Evolutionary conservation across 2,329 filamentous ascomycete genomes (phyloP), one percentile per base, ranked within the genome.

Genomic region (Zalaria sp.): DNA sequence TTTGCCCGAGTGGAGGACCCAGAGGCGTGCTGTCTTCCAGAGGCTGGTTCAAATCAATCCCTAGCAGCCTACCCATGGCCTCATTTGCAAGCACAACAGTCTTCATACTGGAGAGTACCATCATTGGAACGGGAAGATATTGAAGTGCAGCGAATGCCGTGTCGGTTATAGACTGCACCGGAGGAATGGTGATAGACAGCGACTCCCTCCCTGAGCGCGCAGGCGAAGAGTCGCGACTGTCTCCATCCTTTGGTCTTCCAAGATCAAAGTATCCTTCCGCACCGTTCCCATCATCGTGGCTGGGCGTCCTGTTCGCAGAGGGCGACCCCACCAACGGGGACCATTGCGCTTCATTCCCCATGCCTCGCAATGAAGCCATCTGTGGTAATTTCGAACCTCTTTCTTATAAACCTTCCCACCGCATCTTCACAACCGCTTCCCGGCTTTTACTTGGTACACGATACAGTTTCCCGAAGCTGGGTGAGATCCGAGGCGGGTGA

Each of bases 71-170:
- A 1, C 77, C 80, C 73, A 86, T 80, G 18, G 83, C 78, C 50
- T 86, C 79, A 51, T 88, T 88, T 28, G 81, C 82, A 34, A 87
- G 59, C 1, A 83, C 69, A 3, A 87, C 72, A 0, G 78, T 82
- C 59, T 86, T 87, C 27, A 73, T 53, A 31, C 69, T 74, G 39
- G 79, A 79, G 31, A 88, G 62, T 1, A 88, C 75, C 31, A 87
- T 57, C 4, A 84, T 57, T 0, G 83, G 83, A 37, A 84, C 75
- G 0, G 83, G 83, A 4, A 88, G 66, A 53, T 83, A 85, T 53
- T 83, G 80, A 60, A 88, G 64, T 4, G 81, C 77, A 1, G 77
- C 73, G 45, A 83, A 76, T 25, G 80, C 77, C 39, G 61, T 56
- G 36, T 57, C 56, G n/a, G 56, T 47, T 34, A 53, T 51, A 18